Base-by-base conservation (phyloP, 495 filamentous ascomycete genomes). In the Cenococcum geophilum region DNA sequence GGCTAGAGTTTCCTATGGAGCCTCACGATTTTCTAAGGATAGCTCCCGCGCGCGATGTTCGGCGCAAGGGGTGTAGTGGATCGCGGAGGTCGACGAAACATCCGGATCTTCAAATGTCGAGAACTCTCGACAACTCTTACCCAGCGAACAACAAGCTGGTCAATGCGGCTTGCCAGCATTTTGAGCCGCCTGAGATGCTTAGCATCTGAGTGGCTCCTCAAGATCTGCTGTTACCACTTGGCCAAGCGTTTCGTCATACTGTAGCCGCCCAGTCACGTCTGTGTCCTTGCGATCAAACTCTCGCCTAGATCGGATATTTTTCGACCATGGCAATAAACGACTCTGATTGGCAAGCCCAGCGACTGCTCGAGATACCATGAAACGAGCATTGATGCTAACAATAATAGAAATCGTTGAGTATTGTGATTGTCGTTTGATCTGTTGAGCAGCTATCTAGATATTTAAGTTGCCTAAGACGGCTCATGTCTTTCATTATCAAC, bases 351-450 rank as follows among this genome's bases (percentile, higher is more conserved):
- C 63, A 51, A 8, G 27, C 9, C 32, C 60, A 61, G 66, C 66
- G 66, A 69, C 66, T 69, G 63, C 63, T 69, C 66, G 62, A 59
- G 64, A 69, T 66, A 16, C 32, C 43, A 53, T 65, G 59, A 63
- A 69, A 65, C 62, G 58, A 58, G 49, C 21, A 52, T 32, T 25
- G 35, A 42, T 21, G 55, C 27, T 49, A 55, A 61, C 63, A 65
- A 40, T 55, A 65, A 69, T 66, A 69, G 66, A 58, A 66, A 54
- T 55, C 12, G 25, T 65, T 50, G 42, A 62, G 49, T 47, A 47
- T 62, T 65, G 22, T 60, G 23, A 3, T 60, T 68, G 53, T 55
- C 52, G 58, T 59, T 20, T 58, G 54, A 60, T 59, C 36, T 63
- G 63, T 63, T 54, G 51, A 51, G 37, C 11, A 56, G n/a, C 11